Conservation (phyloP, 345 rosid genomes). For the Passiflora organensis region DNA sequence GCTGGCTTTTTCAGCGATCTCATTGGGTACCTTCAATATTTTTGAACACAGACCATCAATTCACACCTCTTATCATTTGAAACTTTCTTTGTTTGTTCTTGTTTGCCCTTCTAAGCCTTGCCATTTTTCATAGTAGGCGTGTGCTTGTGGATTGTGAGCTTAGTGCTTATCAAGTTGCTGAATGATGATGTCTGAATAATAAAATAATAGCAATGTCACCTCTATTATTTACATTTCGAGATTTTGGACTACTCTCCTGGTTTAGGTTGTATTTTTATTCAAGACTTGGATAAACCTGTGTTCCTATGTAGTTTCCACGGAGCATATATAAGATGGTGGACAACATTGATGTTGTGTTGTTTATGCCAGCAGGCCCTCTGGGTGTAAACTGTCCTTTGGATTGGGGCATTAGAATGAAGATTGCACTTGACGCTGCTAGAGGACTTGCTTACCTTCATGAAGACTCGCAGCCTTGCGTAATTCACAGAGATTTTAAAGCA, state of each 20-base stretch:
- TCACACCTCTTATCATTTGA: not conserved
- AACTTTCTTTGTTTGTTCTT: not conserved
- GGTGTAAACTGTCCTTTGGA: conserved; percentile 90
- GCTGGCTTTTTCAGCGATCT: not conserved
- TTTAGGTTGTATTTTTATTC: too few species aligned
- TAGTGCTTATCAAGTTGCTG: too few species aligned
- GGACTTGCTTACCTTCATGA: conserved; percentile 96
- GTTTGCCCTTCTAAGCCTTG: too few species aligned
- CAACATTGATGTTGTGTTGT: conserved; percentile 8
- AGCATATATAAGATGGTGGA: not conserved
- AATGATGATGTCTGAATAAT: too few species aligned
- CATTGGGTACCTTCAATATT: not conserved
- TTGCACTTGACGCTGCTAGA: conserved; percentile 99
- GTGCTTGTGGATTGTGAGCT: too few species aligned
- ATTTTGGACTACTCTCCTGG: too few species aligned
- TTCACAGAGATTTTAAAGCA: conserved; percentile 97
- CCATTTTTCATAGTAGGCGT: too few species aligned
- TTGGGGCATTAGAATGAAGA: conserved; percentile 98
- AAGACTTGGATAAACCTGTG: too few species aligned
- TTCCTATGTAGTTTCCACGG: too few species aligned
- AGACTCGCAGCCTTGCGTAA: conserved; percentile 97
- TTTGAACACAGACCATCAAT: too few species aligned
- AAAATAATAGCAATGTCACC: too few species aligned
- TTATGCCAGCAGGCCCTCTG: conserved; percentile 62
- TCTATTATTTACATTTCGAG: too few species aligned